These are phyloP conservation scores for Blastomyces percursus DNA, from an alignment of 2,329 filamentous ascomycete species.

Conservation along the genomic window DNA sequence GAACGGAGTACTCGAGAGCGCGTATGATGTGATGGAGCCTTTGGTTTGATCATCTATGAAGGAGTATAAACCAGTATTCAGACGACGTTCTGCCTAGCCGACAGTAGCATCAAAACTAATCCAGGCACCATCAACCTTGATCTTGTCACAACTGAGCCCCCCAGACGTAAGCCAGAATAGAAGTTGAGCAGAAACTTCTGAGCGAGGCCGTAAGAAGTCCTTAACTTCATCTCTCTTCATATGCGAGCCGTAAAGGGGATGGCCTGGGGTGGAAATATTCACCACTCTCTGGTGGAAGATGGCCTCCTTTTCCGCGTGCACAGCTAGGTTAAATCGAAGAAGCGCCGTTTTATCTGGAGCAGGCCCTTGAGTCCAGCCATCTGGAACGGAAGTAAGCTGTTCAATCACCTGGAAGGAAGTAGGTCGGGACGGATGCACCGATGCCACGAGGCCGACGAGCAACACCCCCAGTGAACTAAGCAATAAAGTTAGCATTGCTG, in stretches of 20 bases:
- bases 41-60: conserved; percentile 9
- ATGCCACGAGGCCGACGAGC: background rate
- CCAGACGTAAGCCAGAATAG: conserved; percentile 45
- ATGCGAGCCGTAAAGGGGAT: conserved; percentile 49
- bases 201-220: conserved; percentile 41
- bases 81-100: conserved; percentile 42
- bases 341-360: background rate
- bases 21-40: conserved; percentile 41
- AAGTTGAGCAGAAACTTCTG: conserved; percentile 39
- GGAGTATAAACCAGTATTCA: conserved; percentile 46
- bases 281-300: conserved; percentile 1
- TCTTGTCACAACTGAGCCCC: conserved; percentile 35
- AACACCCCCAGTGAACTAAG: background rate
- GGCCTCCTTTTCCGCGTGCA: background rate
- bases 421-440: background rate
- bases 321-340: conserved; percentile 4
- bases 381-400: background rate
- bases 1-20: conserved; percentile 51
- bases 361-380: conserved; percentile 2
- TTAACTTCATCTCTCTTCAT: conserved; percentile 49
- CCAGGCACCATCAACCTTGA: conserved; percentile 48
- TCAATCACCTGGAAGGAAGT: background rate
- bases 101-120: conserved; percentile 42
- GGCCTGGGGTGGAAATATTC: conserved; percentile 47
- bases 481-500: background rate